Percentiles rank a stretch among this genome's conserved stretches.
These are phyloP conservation scores for Podaxis sp. DNA, from an alignment of 768 basidiomycete species.

Conservation along the genomic window DNA sequence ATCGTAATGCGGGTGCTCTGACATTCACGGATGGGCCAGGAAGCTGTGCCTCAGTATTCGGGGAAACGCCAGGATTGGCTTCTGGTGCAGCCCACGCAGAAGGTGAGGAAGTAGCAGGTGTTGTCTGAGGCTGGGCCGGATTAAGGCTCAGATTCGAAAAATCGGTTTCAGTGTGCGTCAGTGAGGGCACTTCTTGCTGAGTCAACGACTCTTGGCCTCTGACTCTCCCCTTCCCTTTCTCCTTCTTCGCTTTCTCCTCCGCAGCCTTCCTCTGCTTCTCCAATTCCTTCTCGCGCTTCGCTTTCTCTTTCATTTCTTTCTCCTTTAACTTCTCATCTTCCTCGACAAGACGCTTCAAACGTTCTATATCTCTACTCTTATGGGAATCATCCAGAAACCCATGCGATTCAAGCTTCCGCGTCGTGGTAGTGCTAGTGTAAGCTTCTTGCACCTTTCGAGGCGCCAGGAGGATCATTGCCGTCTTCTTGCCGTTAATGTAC, in stretches of 20 bases:
- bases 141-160: not conserved
- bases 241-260: conserved; percentile 21
- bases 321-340: conserved; percentile 22
- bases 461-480: conserved; percentile 61
- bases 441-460: conserved; percentile 74
- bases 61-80: not conserved
- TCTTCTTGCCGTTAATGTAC: conserved; percentile 24
- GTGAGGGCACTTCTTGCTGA: not conserved
- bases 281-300: conserved; percentile 23
- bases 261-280: conserved; percentile 25
- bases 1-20: not conserved
- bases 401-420: conserved; percentile 61
- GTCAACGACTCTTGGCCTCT: conserved; percentile 5
- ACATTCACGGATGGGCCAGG: not conserved
- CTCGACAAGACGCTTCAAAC: conserved; percentile 5
- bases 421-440: conserved; percentile 73
- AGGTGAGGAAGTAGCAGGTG: not conserved
- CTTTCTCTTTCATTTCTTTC: conserved; percentile 17
- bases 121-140: not conserved
- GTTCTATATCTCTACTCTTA: conserved; percentile 30
- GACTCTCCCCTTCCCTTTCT: conserved; percentile 18
- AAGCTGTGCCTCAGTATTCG: not conserved
- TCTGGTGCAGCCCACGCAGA: not conserved
- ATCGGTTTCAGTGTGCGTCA: not conserved
- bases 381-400: conserved; percentile 53